phyloP scores from a whole-genome alignment of 371 early-diverging fungal species.

The Mucor mucedo region DNA sequence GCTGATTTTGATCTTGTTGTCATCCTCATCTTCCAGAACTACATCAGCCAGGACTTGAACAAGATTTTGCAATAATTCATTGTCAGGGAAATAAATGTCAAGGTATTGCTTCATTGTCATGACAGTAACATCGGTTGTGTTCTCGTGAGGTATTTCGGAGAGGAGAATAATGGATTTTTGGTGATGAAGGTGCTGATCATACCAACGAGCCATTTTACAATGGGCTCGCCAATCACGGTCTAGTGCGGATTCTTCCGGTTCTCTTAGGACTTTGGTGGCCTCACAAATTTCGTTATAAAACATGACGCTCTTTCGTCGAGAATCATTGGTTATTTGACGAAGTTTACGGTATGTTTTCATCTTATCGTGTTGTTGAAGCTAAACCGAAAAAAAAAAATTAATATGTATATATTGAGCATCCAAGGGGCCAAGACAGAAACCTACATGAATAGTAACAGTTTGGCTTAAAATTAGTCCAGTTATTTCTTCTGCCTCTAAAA shows the following conservation, averaged over 20 bases:
- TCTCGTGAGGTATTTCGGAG: conserved; percentile 42
- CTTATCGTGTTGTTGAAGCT: conserved; percentile 71
- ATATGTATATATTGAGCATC: conserved; percentile 10
- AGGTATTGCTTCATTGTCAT: conserved; percentile 52
- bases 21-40: conserved; percentile 55
- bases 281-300: conserved; percentile 72
- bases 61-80: conserved; percentile 50
- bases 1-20: conserved; percentile 40
- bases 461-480: conserved; percentile 69
- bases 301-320: conserved; percentile 59
- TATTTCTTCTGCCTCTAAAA: conserved; percentile 64
- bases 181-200: conserved; percentile 49
- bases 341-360: conserved; percentile 65
- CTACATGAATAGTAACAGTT: conserved; percentile 68
- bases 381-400: background rate
- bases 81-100: conserved; percentile 43
- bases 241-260: conserved; percentile 50
- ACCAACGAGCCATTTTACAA: conserved; percentile 63
- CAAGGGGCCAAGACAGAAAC: background rate
- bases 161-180: conserved; percentile 57
- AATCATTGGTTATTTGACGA: conserved; percentile 62
- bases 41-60: conserved; percentile 57
- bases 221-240: conserved; percentile 67
- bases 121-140: conserved; percentile 15
- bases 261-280: conserved; percentile 47